Percentiles rank a stretch among this genome's conserved stretches.
Evolutionary conservation across 345 rosid species (phyloP).

Genomic region (Psidium friedrichsthalianum): DNA sequence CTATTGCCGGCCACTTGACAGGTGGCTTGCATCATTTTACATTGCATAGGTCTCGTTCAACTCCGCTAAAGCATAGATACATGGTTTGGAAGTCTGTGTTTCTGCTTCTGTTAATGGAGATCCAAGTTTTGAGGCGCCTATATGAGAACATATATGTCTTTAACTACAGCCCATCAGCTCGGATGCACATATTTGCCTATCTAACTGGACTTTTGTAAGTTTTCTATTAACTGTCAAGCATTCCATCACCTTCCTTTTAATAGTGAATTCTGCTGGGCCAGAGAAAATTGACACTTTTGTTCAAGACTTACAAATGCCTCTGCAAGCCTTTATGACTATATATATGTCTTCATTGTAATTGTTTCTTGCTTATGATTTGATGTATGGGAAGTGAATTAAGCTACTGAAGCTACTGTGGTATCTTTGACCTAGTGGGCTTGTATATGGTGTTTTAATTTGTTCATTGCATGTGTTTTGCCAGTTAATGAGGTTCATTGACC

Average conservation of each 20-base stretch:
- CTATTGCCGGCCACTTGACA: constrained; percentile 28
- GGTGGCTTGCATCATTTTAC: constrained; percentile 44
- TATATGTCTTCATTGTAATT: neutral
- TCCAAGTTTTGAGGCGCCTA: constrained; percentile 59
- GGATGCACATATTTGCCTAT: constrained; percentile 53
- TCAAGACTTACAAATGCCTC: neutral
- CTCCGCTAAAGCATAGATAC: constrained; percentile 21
- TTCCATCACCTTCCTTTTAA: neutral
- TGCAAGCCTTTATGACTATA: neutral
- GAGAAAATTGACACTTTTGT: neutral
- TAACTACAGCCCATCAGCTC: constrained; percentile 54
- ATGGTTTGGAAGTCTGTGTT: constrained; percentile 47
- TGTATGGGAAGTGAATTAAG: neutral
- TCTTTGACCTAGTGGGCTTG: neutral
- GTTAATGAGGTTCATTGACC: neutral
- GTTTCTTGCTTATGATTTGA: neutral
- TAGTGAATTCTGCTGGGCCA: neutral
- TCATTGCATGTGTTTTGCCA: neutral
- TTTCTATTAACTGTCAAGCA: neutral
- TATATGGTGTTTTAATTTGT: neutral
- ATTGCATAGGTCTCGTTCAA: constrained; percentile 23
- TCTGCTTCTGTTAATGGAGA: constrained; percentile 57
- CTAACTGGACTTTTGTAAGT: constrained; percentile 57
- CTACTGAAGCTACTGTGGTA: neutral
- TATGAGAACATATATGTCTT: constrained; percentile 46